Base-by-base conservation (phyloP, 768 basidiomycete species). In the Xanthoconium purpureum region DNA sequence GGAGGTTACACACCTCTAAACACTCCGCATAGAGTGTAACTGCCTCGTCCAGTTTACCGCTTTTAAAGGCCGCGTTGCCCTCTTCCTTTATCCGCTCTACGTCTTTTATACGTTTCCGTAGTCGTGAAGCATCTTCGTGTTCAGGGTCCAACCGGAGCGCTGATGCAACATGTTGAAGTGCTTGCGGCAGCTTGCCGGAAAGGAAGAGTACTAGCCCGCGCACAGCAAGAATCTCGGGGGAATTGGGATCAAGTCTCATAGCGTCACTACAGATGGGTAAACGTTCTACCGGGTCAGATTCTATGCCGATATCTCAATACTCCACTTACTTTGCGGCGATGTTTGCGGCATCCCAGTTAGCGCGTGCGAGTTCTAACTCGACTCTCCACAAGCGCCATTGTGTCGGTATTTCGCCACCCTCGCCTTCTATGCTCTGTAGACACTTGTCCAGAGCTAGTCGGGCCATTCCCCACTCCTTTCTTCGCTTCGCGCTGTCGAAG, bases 61-160 rank as follows among this genome's bases (percentile, higher is more conserved):
- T 53, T 71, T 93, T 92, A 74, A 94, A 95, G 2, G 83, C 78
- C 1, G 70, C 64, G 60, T 95, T 94, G 0, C 93, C 93, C 59
- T 91, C 91, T 59, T 94, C 92, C 65, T 94, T 94, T 42, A 88
- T 68, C 55, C 83, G 76, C 58, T 95, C 92, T 17, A 95, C 84
- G 35, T 89, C 88, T 62, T 87, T 89, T n/a, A 91, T 79, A 7
- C 89, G 83, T 68, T 85, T 88, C 42, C 92, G 81, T 51, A 94
- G 73, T 43, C 79, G 80, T 57, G 84, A 82, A 0, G 91, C 91
- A 7, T 75, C 76, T 56, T 84, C 83, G 63, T 89, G 82, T 14
- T 86, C 87, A 0, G 92, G 93, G 68, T 94, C 93, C 33, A 86
- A 74, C 24, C 88, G 81, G 8, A 95, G 78, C 0, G 91, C 90